Evolutionary conservation across 2,329 filamentous ascomycete species (phyloP).

Genomic region (Stagonosporopsis vannaccii): DNA sequence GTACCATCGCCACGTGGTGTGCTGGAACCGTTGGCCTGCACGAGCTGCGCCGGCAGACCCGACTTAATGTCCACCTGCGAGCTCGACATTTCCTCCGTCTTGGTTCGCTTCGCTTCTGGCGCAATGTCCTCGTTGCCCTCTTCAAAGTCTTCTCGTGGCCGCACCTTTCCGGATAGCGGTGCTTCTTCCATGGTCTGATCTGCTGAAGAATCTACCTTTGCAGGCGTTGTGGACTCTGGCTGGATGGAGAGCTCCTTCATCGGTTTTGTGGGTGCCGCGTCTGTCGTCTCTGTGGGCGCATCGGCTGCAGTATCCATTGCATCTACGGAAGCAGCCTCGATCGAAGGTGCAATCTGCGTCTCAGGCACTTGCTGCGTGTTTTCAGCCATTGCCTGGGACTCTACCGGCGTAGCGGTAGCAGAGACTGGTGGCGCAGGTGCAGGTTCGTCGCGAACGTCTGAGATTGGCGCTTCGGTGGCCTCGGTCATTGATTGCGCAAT

Average conservation of each 20-base stretch:
- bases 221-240: constrained; percentile 18
- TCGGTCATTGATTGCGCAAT: constrained; percentile 44
- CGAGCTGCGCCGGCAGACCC: constrained; percentile 47
- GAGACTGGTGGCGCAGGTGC: constrained; percentile 22
- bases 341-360: constrained; percentile 30
- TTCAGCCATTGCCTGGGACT: constrained; percentile 24
- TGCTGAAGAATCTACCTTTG: constrained; percentile 27
- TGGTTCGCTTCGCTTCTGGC: constrained; percentile 80
- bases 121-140: constrained; percentile 62
- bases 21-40: constrained; percentile 18
- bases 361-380: constrained; percentile 43
- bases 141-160: constrained; percentile 71
- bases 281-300: constrained; percentile 19
- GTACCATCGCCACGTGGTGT: constrained; percentile 36
- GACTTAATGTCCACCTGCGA: constrained; percentile 53
- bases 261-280: constrained; percentile 40
- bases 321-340: constrained; percentile 27
- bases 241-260: constrained; percentile 45
- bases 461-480: constrained; percentile 52
- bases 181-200: constrained; percentile 51
- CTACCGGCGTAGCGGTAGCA: constrained; percentile 2
- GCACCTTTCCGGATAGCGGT: constrained; percentile 57
- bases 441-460: constrained; percentile 44
- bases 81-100: constrained; percentile 63
- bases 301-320: constrained; percentile 39